A percentile compares a stretch with the other conserved stretches of the same genome.
Conservation (phyloP, 1,284 basidiomycete genomes). For the Boletus smithii region DNA sequence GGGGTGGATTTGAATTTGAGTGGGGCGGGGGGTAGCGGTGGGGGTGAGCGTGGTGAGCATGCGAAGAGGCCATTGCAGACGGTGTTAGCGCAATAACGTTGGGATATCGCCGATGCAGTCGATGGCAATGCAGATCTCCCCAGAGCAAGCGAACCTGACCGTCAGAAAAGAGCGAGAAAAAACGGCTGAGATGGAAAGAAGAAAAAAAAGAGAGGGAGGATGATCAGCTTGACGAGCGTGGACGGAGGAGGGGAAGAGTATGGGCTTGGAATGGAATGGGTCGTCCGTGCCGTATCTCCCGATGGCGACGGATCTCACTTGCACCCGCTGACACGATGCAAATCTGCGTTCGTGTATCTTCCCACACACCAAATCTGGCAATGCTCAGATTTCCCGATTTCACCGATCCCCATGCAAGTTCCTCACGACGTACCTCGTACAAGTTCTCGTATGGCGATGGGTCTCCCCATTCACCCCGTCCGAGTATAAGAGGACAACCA, state of each 20-base stretch:
- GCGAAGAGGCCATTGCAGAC: conserved; percentile 31
- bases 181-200: background rate
- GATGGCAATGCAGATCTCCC: conserved; percentile 22
- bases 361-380: conserved; percentile 24
- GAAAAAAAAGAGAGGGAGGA: background rate
- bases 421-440: no score
- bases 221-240: no score
- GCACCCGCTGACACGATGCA: conserved; percentile 35
- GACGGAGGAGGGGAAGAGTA: conserved; percentile 32
- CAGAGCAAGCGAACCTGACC: background rate
- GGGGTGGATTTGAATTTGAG: conserved; percentile 34
- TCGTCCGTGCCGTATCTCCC: conserved; percentile 45
- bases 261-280: conserved; percentile 19
- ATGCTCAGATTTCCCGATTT: conserved; percentile 29
- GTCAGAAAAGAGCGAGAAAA: no score
- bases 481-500: conserved; percentile 21
- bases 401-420: conserved; percentile 23
- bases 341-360: conserved; percentile 30
- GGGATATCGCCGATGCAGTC: conserved; percentile 24
- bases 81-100: conserved; percentile 8
- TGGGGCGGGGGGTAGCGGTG: conserved; percentile 38
- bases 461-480: background rate
- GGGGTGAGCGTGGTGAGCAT: conserved; percentile 24
- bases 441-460: conserved; percentile 14
- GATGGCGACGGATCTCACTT: conserved; percentile 54